These are phyloP conservation scores for Wickerhamiella infanticola DNA, from an alignment of 1,139 yeast genomes.

Conservation along the genomic window DNA sequence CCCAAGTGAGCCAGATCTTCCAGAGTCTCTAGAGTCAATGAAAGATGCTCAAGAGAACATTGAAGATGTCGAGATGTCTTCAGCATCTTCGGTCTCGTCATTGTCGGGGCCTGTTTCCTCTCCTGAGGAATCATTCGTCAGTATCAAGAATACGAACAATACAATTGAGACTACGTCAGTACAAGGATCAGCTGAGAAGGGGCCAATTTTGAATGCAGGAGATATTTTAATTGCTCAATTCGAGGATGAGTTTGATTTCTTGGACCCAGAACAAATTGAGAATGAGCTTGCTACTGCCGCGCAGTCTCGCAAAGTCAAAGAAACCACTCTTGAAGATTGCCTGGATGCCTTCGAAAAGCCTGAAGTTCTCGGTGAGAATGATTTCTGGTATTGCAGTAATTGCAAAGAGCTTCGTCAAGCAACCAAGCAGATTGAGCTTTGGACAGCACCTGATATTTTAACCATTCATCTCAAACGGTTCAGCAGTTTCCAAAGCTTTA, in stretches of 20 bases:
- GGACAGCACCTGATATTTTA: slow-evolving; percentile 84
- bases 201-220: neutral
- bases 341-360: slow-evolving; percentile 60
- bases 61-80: neutral
- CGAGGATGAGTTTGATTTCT: slow-evolving; percentile 32
- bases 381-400: slow-evolving; percentile 85
- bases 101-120: slow-evolving; percentile 1
- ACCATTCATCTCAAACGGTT: slow-evolving; percentile 85
- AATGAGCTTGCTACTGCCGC: slow-evolving; percentile 28
- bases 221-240: slow-evolving; percentile 30
- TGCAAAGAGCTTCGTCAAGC: slow-evolving; percentile 88
- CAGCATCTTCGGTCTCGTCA: slow-evolving; percentile 1
- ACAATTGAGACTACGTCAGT: neutral
- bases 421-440: slow-evolving; percentile 74
- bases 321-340: slow-evolving; percentile 51
- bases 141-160: neutral
- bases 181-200: neutral
- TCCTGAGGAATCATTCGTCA: slow-evolving; percentile 1
- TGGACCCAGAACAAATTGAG: slow-evolving; percentile 26
- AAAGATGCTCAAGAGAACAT: neutral
- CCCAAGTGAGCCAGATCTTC: neutral
- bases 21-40: neutral
- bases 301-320: slow-evolving; percentile 27
- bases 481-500: slow-evolving; percentile 67
- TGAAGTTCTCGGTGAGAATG: slow-evolving; percentile 77